Conservation (phyloP, 2,329 filamentous ascomycete species). For the Furcasterigmium furcatum region DNA sequence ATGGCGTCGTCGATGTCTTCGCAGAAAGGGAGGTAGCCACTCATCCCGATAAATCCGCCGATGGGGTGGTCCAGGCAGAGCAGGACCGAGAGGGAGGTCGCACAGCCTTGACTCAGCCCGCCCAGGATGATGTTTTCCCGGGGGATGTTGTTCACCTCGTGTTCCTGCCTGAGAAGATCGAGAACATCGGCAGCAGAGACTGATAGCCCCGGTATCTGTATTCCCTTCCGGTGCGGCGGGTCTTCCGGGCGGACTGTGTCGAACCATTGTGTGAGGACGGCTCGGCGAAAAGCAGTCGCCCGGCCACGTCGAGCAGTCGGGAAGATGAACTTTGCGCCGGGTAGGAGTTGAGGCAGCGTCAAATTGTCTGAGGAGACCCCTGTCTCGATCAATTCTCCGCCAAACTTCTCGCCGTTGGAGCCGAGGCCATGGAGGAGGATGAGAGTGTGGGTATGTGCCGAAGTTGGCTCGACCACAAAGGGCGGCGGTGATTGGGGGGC, state of each 20-base stretch:
- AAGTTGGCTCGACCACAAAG: conserved; percentile 17
- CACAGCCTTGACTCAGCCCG: conserved; percentile 52
- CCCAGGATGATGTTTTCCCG: conserved; percentile 41
- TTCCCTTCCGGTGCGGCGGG: conserved; percentile 33
- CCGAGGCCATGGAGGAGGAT: conserved; percentile 26
- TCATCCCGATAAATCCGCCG: conserved; percentile 44
- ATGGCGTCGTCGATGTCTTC: conserved; percentile 22
- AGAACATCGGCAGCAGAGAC: conserved; percentile 34
- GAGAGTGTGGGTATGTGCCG: conserved; percentile 19
- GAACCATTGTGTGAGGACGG: conserved; percentile 48
- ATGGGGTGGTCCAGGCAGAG: conserved; percentile 32
- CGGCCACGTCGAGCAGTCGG: conserved; percentile 43
- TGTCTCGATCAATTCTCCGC: conserved; percentile 24
- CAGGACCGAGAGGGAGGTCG: conserved; percentile 36
- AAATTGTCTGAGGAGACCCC: conserved; percentile 17
- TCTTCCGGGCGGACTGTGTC: conserved; percentile 38
- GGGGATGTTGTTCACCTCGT: conserved; percentile 15
- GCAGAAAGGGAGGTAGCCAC: conserved; percentile 40
- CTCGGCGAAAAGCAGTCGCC: conserved; percentile 36
- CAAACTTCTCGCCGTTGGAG: conserved; percentile 27
- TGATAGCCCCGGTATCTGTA: conserved; percentile 39
- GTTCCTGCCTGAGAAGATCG: conserved; percentile 28
- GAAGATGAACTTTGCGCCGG: conserved; percentile 44
- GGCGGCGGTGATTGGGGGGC: background rate
- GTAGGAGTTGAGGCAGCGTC: conserved; percentile 27